Base-by-base conservation (phyloP, 441 rosid species). In the Adansonia madagascariensis region DNA sequence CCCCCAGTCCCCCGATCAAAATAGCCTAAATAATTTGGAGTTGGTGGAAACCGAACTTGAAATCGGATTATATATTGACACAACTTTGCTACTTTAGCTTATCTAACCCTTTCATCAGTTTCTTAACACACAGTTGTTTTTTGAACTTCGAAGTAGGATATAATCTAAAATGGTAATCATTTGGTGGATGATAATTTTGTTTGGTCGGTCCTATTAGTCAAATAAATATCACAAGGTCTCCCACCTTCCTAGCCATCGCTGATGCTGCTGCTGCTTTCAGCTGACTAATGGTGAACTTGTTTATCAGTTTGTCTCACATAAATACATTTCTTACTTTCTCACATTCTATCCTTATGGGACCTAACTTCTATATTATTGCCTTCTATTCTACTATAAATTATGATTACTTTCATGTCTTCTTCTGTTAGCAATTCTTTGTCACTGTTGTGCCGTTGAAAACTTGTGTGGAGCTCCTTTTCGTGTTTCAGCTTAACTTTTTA, bases 381-480 rank as follows among this genome's bases (percentile, higher is more conserved):
- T 73, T 18, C 31, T 73, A 11, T 61, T 61, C 46, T 43, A 2
- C 67, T 6, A 22, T 39, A 73, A 18, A 14, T 73, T 35, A 39
- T 57, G 44, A 73, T 57, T 56, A 41, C 53, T 41, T 75, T 60
- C 11, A 44, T 59, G 76, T 55, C 69, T 15, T 5, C 4, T 20
- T 47, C 39, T 12, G 12, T 47, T 18, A n/a, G 27, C 59, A 47
- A 15, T 49, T 61, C 61, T 10, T 74, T 62, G 22, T 31, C 9
- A 75, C 49, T 63, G 31, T 27, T 12, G 1, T 61, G 52, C 12
- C 44, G 27, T 62, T 61, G 77, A 75, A 75, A 61, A 24, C 15
- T 75, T 64, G 35, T 35, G 44, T 9, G 10, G 1, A 35, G 27
- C 71, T 27, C 49, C 72, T 18, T 63, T 50, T 17, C 2, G 3